These are phyloP conservation scores for Rhododendron kiyosumense DNA, from an alignment of 148 eudicot species.

Conservation along the genomic window DNA sequence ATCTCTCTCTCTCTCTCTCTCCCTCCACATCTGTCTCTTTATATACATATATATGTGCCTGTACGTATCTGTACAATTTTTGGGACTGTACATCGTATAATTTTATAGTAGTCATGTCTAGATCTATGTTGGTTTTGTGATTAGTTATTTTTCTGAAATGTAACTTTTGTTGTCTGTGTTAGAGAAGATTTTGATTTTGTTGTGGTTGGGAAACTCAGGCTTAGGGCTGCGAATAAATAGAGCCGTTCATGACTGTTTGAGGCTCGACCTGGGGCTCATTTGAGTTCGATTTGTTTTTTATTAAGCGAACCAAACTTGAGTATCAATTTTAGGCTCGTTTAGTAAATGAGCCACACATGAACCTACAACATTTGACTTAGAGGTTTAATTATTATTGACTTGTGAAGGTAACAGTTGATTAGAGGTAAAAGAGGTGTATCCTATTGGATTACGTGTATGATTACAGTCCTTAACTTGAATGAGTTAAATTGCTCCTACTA, in stretches of 20 bases:
- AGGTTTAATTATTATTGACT: too few species aligned
- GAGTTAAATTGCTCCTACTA: too few species aligned
- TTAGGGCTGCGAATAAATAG: not conserved
- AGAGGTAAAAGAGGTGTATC: too few species aligned
- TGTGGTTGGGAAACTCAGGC: not conserved
- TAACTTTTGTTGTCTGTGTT: not conserved
- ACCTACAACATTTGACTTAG: not conserved
- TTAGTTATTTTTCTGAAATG: not conserved
- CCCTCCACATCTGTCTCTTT: not conserved
- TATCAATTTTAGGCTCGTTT: not conserved
- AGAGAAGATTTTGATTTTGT: not conserved
- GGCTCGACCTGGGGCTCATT: not conserved
- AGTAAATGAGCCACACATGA: not conserved
- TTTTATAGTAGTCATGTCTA: not conserved
- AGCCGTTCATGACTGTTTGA: not conserved
- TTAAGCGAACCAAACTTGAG: not conserved
- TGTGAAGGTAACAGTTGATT: too few species aligned
- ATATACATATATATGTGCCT: not conserved
- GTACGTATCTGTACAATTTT: not conserved
- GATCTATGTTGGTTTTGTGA: not conserved
- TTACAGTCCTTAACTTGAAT: too few species aligned
- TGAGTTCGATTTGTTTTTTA: not conserved
- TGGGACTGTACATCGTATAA: not conserved
- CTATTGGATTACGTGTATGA: too few species aligned
- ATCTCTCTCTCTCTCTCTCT: not conserved